These are phyloP conservation scores for Gossypium trilobum DNA, from an alignment of 441 rosid species.

Conservation along the genomic window DNA sequence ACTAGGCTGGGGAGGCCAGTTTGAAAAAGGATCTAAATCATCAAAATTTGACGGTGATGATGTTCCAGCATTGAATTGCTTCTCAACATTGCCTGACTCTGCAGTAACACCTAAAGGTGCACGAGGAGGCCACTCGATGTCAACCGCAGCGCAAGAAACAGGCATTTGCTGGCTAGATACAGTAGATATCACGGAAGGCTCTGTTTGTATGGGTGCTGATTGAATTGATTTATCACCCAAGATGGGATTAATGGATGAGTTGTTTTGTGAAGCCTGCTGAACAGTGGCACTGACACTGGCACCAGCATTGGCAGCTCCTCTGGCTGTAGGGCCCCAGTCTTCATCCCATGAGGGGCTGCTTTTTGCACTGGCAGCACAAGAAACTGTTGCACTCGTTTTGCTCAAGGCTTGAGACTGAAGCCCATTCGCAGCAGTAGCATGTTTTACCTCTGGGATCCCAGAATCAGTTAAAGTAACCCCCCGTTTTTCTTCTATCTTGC, in stretches of 20 bases:
- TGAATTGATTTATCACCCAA: constrained; percentile 31
- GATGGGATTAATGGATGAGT: constrained; percentile 14
- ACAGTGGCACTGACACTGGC: constrained; percentile 11
- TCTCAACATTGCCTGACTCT: constrained; percentile 21
- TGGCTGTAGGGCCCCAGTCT: constrained; percentile 62
- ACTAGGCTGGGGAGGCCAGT: constrained; percentile 65
- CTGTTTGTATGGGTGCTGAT: constrained; percentile 29
- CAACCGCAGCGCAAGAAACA: constrained; percentile 54
- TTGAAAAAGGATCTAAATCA: constrained; percentile 61
- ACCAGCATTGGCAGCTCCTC: constrained; percentile 22
- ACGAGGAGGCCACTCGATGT: constrained; percentile 83
- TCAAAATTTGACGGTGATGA: constrained; percentile 44
- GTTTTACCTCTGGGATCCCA: constrained; percentile 51
- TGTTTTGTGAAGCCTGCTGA: constrained; percentile 26
- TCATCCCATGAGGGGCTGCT: constrained; percentile 73
- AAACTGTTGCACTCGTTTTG: constrained; percentile 36
- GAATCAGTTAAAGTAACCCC: constrained; percentile 70
- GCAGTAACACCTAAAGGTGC: constrained; percentile 29
- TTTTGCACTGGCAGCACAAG: constrained; percentile 26
- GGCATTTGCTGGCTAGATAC: constrained; percentile 36
- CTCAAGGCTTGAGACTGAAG: constrained; percentile 36
- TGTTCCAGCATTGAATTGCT: constrained; percentile 31
- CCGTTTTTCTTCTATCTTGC: constrained; percentile 83
- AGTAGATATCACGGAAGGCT: constrained; percentile 29
- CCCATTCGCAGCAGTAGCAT: constrained; percentile 32